phyloP scores from a whole-genome alignment of 768 basidiomycete genomes.

The Russula virescens region DNA sequence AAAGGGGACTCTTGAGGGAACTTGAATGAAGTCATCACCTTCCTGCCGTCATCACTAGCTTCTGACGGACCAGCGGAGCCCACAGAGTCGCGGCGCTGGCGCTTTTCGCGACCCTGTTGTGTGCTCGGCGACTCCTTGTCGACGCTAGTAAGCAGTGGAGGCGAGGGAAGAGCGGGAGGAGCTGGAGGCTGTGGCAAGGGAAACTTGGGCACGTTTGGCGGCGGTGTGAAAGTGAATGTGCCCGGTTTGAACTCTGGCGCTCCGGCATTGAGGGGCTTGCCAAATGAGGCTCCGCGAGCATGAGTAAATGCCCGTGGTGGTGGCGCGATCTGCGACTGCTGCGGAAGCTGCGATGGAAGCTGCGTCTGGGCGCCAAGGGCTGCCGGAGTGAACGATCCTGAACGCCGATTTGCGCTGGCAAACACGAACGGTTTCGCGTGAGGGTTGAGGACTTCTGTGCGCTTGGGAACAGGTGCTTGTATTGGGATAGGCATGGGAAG shows the following conservation, averaged over 20 bases:
- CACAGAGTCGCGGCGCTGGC: conserved; percentile 54
- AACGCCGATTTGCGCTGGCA: conserved; percentile 38
- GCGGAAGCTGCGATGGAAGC: conserved; percentile 31
- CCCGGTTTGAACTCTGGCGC: conserved; percentile 79
- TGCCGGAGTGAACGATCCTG: conserved; percentile 33
- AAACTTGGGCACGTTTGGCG: conserved; percentile 59
- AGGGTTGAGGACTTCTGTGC: conserved; percentile 54
- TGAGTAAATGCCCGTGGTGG: conserved; percentile 27
- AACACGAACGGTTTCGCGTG: conserved; percentile 83
- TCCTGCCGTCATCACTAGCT: conserved; percentile 47
- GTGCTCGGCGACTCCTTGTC: conserved; percentile 32
- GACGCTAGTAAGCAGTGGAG: conserved; percentile 24
- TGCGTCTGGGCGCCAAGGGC: conserved; percentile 28
- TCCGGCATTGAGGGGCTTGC: conserved; percentile 69
- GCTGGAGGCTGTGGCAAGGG: conserved; percentile 31
- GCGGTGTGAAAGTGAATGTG: conserved; percentile 72
- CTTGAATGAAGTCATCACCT: conserved; percentile 61
- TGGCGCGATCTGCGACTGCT: neutral
- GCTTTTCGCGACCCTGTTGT: conserved; percentile 75
- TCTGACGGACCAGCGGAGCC: conserved; percentile 34
- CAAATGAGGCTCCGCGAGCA: conserved; percentile 41
- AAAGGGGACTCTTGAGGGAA: conserved; percentile 61
- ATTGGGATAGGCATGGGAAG: conserved; percentile 17
- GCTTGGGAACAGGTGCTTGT: conserved; percentile 21
- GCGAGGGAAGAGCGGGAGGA: conserved; percentile 35